phyloP scores from a whole-genome alignment of 179 eudicot genomes.

The Silene coronaria region DNA sequence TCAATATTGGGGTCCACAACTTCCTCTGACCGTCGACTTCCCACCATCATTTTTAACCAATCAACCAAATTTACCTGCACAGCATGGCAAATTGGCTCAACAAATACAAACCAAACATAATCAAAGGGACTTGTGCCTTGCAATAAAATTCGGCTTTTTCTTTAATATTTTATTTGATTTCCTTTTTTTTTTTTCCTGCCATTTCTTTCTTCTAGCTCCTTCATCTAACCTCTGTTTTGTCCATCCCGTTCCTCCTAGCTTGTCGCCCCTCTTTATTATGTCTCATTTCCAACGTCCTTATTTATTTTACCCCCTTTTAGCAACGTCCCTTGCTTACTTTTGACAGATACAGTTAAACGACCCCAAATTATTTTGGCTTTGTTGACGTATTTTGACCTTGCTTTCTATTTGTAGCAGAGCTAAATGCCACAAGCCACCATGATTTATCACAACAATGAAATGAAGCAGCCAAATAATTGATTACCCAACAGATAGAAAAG shows the following conservation, averaged over 20 bases:
- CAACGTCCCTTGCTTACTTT: background rate
- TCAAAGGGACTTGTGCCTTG: background rate
- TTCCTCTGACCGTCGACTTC: conserved; percentile 88
- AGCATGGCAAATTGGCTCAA: background rate
- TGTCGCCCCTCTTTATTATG: background rate
- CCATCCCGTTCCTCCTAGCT: background rate
- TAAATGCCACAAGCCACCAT: background rate
- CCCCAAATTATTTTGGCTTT: background rate
- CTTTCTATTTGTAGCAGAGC: too few relatives aligned
- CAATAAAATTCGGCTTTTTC: too few relatives aligned
- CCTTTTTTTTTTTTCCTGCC: background rate
- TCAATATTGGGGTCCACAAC: conserved; percentile 81
- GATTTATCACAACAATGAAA: background rate
- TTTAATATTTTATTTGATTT: too few relatives aligned
- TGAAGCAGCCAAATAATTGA: background rate
- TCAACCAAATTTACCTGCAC: conserved; percentile 88
- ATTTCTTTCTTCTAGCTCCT: background rate
- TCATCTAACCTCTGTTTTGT: background rate
- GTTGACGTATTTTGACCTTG: background rate
- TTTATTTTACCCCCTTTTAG: background rate
- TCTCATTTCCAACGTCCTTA: background rate
- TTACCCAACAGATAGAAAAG: background rate
- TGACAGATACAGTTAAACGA: background rate
- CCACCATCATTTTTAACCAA: conserved; percentile 99
- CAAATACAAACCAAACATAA: background rate